phyloP scores from a whole-genome alignment of 257 asterid species.

The Gynochthodes officinalis region DNA sequence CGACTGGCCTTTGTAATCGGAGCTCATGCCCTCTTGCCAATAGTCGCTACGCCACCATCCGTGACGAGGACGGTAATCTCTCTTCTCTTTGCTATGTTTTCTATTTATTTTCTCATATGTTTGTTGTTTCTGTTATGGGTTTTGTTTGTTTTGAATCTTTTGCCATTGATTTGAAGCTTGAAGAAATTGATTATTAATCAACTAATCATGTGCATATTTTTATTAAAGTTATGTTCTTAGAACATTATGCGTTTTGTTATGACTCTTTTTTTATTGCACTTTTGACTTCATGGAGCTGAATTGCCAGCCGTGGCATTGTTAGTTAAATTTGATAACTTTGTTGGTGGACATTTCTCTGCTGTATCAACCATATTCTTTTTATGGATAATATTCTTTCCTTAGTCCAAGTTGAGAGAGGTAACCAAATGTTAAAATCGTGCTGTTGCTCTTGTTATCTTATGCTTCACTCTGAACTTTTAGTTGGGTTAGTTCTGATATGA shows the following conservation, averaged over 20 bases:
- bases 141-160: neutral
- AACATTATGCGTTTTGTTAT: neutral
- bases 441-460: neutral
- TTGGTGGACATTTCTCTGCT: neutral
- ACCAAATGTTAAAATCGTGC: neutral
- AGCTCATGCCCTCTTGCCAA: conserved; percentile 98
- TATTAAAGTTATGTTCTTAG: neutral
- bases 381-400: neutral
- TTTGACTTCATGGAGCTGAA: neutral
- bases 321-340: neutral
- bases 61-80: conserved; percentile 73
- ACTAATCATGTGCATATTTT: neutral
- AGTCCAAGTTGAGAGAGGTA: neutral
- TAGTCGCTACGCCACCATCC: conserved; percentile 92
- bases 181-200: neutral
- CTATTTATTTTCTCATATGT: neutral
- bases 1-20: conserved; percentile 90
- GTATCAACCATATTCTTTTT: no score
- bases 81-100: neutral
- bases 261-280: neutral
- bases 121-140: neutral
- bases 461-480: neutral
- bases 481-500: neutral
- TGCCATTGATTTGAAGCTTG: neutral
- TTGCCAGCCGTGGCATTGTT: neutral